Percentiles rank a stretch among this genome's conserved stretches.
Conservation (phyloP, 2,329 filamentous ascomycete genomes). For the Aspergillus udagawae region DNA sequence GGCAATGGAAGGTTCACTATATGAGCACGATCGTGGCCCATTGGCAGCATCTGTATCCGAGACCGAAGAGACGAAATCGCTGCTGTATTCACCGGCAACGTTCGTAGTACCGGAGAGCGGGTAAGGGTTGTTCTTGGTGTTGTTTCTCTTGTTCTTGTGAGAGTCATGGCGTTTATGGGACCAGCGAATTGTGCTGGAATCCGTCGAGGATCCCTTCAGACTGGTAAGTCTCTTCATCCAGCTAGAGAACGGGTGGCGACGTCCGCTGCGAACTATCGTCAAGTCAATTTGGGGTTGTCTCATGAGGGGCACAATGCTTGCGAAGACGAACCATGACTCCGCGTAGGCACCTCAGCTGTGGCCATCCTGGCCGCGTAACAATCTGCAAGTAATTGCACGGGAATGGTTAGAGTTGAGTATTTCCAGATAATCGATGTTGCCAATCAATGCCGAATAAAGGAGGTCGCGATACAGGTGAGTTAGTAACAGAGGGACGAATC, state of each 20-base stretch:
- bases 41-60: conserved; percentile 48
- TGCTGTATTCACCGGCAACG: conserved; percentile 37
- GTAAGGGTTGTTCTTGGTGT: conserved; percentile 80
- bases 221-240: conserved; percentile 93
- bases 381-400: neutral
- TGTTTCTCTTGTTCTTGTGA: conserved; percentile 54
- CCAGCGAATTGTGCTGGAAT: conserved; percentile 39
- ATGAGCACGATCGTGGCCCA: conserved; percentile 53
- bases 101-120: conserved; percentile 67
- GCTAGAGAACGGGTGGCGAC: conserved; percentile 80
- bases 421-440: neutral
- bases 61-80: conserved; percentile 46
- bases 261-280: conserved; percentile 62
- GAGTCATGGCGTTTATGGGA: conserved; percentile 35
- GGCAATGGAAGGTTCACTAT: conserved; percentile 57
- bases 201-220: conserved; percentile 68
- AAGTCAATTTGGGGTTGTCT: conserved; percentile 5
- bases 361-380: conserved; percentile 21
- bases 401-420: neutral
- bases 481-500: neutral
- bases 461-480: neutral
- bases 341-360: conserved; percentile 33
- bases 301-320: conserved; percentile 2
- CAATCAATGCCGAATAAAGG: neutral
- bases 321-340: conserved; percentile 42